Evolutionary conservation across 2,329 filamentous ascomycete genomes (phyloP).

Genomic region (Periconia digitata): DNA sequence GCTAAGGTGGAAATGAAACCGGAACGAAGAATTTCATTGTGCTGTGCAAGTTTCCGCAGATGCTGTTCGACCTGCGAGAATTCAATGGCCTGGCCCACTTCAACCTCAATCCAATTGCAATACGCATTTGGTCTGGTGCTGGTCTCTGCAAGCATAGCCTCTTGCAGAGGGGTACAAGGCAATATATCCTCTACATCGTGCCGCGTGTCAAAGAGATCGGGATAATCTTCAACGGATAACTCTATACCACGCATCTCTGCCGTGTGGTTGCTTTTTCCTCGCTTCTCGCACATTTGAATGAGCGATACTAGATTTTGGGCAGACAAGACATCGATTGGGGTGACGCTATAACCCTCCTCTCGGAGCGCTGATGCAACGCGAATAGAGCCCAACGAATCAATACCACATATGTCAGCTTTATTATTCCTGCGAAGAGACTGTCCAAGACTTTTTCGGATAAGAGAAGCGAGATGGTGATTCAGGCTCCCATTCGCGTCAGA

Average conservation of each 20-base stretch:
- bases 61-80: conserved; percentile 44
- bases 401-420: conserved; percentile 56
- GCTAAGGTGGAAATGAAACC: conserved; percentile 62
- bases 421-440: conserved; percentile 41
- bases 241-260: conserved; percentile 1
- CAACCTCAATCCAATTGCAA: conserved; percentile 74
- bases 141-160: conserved; percentile 80
- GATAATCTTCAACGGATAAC: conserved; percentile 1
- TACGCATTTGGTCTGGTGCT: conserved; percentile 62
- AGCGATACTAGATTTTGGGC: conserved; percentile 50
- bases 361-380: conserved; percentile 66
- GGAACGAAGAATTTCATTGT: conserved; percentile 70
- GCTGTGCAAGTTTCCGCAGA: conserved; percentile 21
- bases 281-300: conserved; percentile 20
- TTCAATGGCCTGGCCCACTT: conserved; percentile 47
- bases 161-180: conserved; percentile 72
- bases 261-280: not conserved
- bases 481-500: conserved; percentile 14
- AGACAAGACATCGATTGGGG: conserved; percentile 64
- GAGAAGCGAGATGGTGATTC: conserved; percentile 38
- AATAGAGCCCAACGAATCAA: conserved; percentile 69
- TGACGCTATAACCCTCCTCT: conserved; percentile 55
- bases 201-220: conserved; percentile 14
- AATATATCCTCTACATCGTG: conserved; percentile 42
- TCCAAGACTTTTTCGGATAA: conserved; percentile 49